These are phyloP conservation scores for Auriculariales sp. DNA, from an alignment of 768 basidiomycete species.

Conservation along the genomic window DNA sequence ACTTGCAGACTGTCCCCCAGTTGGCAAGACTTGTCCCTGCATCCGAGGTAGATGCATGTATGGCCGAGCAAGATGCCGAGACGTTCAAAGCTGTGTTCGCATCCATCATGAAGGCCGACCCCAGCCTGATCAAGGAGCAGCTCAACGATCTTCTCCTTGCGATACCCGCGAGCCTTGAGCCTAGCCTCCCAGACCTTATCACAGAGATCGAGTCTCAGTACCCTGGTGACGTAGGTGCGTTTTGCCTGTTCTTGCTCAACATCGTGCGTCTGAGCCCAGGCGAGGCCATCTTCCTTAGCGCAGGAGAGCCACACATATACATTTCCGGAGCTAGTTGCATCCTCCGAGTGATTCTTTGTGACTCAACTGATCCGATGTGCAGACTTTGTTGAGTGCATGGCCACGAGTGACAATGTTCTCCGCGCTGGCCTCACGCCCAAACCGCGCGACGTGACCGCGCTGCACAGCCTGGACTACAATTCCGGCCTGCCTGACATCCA, in stretches of 20 bases:
- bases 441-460: constrained; percentile 81
- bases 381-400: constrained; percentile 99
- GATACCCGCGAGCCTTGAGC: constrained; percentile 23
- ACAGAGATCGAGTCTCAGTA: constrained; percentile 46
- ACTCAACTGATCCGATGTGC: too few species aligned
- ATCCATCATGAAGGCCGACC: constrained; percentile 70
- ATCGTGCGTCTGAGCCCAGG: constrained; percentile 65
- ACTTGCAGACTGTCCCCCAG: constrained; percentile 61
- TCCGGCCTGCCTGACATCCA: constrained; percentile 57
- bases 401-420: constrained; percentile 97
- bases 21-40: constrained; percentile 55
- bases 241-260: constrained; percentile 85
- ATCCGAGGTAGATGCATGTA: constrained; percentile 36
- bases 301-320: constrained; percentile 96
- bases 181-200: constrained; percentile 46
- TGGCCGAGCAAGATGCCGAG: constrained; percentile 37
- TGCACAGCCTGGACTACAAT: constrained; percentile 74
- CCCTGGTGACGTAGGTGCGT: constrained; percentile 84
- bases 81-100: constrained; percentile 62
- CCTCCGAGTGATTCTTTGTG: too few species aligned
- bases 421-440: constrained; percentile 97
- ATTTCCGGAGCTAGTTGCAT: constrained; percentile 76
- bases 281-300: constrained; percentile 87
- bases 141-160: constrained; percentile 43
- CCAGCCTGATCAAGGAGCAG: constrained; percentile 32